phyloP scores from a whole-genome alignment of 2,329 filamentous ascomycete species.

The Phialemoniopsis sp. region DNA sequence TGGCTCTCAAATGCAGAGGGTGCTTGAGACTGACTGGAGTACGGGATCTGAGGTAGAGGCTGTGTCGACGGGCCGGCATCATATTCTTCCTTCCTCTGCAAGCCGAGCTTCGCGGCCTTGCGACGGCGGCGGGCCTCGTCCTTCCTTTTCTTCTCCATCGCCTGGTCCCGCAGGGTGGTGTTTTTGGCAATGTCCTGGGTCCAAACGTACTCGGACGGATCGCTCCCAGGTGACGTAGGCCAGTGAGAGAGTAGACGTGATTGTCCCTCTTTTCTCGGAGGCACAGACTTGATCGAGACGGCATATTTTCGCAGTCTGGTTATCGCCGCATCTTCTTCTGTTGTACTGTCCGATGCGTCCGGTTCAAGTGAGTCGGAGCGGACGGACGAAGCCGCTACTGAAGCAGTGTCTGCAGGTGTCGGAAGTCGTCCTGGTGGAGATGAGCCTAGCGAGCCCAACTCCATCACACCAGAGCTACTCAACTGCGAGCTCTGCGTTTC shows the following conservation, averaged over 20 bases:
- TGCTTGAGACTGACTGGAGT: conserved; percentile 27
- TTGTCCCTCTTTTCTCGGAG: conserved; percentile 13
- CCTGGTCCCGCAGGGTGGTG: conserved; percentile 4
- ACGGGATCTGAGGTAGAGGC: not conserved
- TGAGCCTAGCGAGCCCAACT: no score
- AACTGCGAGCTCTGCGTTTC: not conserved
- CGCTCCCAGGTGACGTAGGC: conserved; percentile 22
- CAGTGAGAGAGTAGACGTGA: conserved; percentile 26
- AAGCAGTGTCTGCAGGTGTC: conserved; percentile 1
- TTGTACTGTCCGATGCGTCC: conserved; percentile 1
- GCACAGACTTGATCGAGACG: conserved; percentile 18
- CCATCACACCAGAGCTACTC: not conserved
- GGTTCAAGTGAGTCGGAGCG: not conserved
- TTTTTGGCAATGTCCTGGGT: conserved; percentile 5
- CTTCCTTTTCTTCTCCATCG: conserved; percentile 9
- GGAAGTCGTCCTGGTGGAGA: not conserved
- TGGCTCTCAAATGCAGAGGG: conserved; percentile 13
- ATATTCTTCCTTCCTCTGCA: conserved; percentile 12
- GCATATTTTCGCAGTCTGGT: conserved; percentile 27
- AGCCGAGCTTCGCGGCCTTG: conserved; percentile 16
- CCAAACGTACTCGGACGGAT: conserved; percentile 26
- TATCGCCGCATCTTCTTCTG: conserved; percentile 22
- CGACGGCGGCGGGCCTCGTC: conserved; percentile 18
- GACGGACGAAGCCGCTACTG: conserved; percentile 15
- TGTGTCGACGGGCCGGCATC: no score